Evolutionary conservation across 2,329 filamentous ascomycete species (phyloP).

Genomic region (Microdochium nivale): DNA sequence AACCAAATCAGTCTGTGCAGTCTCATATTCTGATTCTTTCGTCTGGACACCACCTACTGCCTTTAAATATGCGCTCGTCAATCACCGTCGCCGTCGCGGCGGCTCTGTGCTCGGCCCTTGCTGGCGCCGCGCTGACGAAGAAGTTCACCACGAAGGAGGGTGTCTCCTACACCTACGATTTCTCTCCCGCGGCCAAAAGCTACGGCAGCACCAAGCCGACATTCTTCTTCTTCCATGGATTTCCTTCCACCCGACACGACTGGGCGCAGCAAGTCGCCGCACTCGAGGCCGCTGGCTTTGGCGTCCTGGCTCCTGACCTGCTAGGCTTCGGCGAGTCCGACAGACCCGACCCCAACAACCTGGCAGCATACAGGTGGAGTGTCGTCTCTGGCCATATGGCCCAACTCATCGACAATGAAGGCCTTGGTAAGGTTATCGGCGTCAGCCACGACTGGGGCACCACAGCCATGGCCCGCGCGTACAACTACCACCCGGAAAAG

Average conservation of each 20-base stretch:
- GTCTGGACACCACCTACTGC: too few relatives aligned
- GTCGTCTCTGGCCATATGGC: constrained; percentile 23
- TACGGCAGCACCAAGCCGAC: constrained; percentile 7
- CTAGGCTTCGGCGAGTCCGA: constrained; percentile 27
- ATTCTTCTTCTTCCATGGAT: constrained; percentile 11
- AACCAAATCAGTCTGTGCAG: too few relatives aligned
- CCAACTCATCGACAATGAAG: constrained; percentile 20
- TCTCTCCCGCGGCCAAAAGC: constrained; percentile 4
- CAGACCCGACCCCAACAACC: constrained; percentile 9
- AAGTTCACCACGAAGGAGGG: constrained; percentile 7
- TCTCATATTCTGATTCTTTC: too few relatives aligned
- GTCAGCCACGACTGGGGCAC: constrained; percentile 23
- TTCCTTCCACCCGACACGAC: constrained; percentile 8
- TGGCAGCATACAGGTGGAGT: constrained; percentile 18
- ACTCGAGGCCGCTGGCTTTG: constrained; percentile 27
- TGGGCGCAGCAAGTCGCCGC: constrained; percentile 19
- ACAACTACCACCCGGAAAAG: background rate
- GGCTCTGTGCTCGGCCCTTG: too few relatives aligned
- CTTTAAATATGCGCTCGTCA: too few relatives aligned
- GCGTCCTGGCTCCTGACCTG: constrained; percentile 32
- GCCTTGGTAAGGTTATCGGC: constrained; percentile 6
- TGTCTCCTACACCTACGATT: constrained; percentile 9
- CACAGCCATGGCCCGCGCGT: background rate
- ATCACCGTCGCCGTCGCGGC: too few relatives aligned
- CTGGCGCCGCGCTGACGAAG: too few relatives aligned